Conservation (phyloP, 2,329 filamentous ascomycete species). For the Cercospora zeina region DNA sequence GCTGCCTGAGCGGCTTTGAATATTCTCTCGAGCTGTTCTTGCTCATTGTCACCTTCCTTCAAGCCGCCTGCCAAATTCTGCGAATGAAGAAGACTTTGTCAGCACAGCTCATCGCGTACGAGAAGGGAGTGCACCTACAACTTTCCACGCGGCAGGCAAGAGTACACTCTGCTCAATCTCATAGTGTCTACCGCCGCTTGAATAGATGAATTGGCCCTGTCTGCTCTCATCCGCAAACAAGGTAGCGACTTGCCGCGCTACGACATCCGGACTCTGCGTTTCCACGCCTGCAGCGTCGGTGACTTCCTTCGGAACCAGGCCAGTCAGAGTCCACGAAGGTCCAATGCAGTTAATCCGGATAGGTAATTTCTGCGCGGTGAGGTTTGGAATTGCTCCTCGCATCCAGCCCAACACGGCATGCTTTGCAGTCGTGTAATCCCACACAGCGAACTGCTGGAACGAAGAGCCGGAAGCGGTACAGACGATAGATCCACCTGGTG, state of each 20-base stretch:
- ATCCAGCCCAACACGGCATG: slow-evolving; percentile 58
- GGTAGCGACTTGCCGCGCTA: slow-evolving; percentile 52
- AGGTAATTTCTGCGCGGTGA: slow-evolving; percentile 40
- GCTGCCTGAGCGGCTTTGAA: slow-evolving; percentile 2
- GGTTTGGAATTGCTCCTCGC: slow-evolving; percentile 48
- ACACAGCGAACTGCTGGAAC: slow-evolving; percentile 53
- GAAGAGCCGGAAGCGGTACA: slow-evolving; percentile 55
- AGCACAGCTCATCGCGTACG: background rate
- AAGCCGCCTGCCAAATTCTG: slow-evolving; percentile 14
- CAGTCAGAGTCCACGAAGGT: slow-evolving; percentile 58
- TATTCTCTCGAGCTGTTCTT: slow-evolving; percentile 9
- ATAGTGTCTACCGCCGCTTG: slow-evolving; percentile 50
- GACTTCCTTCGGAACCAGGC: slow-evolving; percentile 47
- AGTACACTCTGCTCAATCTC: slow-evolving; percentile 54
- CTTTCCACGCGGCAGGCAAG: slow-evolving; percentile 26
- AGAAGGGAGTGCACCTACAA: slow-evolving; percentile 7
- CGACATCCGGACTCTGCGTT: slow-evolving; percentile 50
- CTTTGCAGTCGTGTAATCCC: slow-evolving; percentile 59
- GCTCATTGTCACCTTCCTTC: slow-evolving; percentile 11
- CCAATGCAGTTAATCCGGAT: slow-evolving; percentile 59
- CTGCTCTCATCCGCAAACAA: slow-evolving; percentile 53
- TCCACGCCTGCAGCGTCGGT: slow-evolving; percentile 46
- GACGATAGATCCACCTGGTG: slow-evolving; percentile 52
- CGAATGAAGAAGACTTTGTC: background rate
- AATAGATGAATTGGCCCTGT: slow-evolving; percentile 57